Evolutionary conservation across 371 early-diverging fungal genomes (phyloP), one percentile per base, ranked within the genome.

Genomic region (Actinomortierella ambigua): DNA sequence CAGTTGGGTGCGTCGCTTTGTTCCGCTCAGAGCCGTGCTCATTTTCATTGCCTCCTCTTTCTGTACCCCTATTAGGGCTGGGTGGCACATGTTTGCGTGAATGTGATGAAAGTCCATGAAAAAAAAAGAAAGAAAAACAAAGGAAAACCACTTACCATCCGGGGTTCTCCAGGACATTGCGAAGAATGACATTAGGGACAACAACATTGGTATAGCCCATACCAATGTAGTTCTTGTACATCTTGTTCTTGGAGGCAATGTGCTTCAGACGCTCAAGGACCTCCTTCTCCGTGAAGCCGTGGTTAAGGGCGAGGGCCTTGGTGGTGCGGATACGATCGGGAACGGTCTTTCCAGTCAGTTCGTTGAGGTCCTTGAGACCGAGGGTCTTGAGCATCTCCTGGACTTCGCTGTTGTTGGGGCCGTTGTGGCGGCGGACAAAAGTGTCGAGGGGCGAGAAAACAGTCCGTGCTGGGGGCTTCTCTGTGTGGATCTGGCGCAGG

Each of bases 151-250:
- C 97, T 82, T 97, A 97, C 98, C 98, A 98, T 28, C 93, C 95
- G 26, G 98, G 98, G 78, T 95, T 97, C 79, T 98, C 98, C 79
- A 98, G 73, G 44, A 98, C 86, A 77, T 97, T 98, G 67, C 98
- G 88, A 73, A 95, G 81, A 58, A 98, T 96, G 43, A 98, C 97
- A 50, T 92, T 88, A 40, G 98, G 98, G 17, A 93, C 93, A 40
- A 94, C 85, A 27, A 92, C 89, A 59, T 90, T 88, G 18, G 90
- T 90, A 82, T 98, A 98, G 24, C 98, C 98, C 84, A 94, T 92
- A 55, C 98, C 98, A 61, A 98, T 94, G 71, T 93, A 98, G 39
- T 93, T 89, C 56, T 89, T 87, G 78, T 86, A 87, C 29, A 96
- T 77, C 85, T 94, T 89, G 90, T 98, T 98, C 81, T 93, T 88